Conservation (phyloP, 257 asterid species). For the Solanum pinnatisectum region DNA sequence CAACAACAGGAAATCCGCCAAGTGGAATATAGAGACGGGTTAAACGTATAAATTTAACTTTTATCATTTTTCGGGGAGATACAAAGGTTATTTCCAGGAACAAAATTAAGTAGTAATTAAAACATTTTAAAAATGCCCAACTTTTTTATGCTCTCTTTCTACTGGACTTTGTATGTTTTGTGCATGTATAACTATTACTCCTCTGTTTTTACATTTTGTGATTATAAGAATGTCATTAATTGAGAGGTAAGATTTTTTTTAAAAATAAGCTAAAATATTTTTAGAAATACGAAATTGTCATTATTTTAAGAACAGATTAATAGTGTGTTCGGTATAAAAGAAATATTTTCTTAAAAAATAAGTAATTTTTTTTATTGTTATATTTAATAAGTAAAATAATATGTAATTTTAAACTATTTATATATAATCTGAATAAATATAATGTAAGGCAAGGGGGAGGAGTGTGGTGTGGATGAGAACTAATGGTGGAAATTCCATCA, state of each 20-base stretch:
- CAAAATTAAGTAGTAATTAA: too few species aligned
- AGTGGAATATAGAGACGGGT: too few species aligned
- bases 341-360: not conserved
- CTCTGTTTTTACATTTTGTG: not conserved
- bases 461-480: not conserved
- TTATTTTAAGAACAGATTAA: not conserved
- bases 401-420: not conserved
- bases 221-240: not conserved
- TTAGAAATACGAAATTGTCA: not conserved
- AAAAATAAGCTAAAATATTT: not conserved
- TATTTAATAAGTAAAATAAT: not conserved
- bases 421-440: too few species aligned
- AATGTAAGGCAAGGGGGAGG: not conserved
- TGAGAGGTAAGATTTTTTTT: not conserved
- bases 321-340: not conserved
- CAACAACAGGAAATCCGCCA: not conserved
- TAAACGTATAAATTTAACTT: too few species aligned
- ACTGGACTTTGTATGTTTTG: not conserved
- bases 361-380: not conserved
- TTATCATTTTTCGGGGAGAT: too few species aligned
- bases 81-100: too few species aligned
- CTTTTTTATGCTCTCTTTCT: not conserved
- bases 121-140: too few species aligned
- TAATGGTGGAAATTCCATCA: not conserved
- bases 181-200: not conserved